Evolutionary conservation across 176 grass and related monocot species (phyloP).

Genomic region (Phyllostachys edulis): DNA sequence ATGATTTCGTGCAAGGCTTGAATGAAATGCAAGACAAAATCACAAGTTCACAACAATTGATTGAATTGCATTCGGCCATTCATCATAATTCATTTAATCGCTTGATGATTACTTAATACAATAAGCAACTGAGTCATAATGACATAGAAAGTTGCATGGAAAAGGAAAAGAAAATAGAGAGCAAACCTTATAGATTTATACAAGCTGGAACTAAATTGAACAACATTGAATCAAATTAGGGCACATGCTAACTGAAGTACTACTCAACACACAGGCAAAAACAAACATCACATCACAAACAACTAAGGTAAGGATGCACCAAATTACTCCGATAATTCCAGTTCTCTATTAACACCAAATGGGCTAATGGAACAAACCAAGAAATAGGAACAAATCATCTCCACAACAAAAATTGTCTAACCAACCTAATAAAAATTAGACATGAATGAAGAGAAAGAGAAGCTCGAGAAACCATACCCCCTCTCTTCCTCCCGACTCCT

Average conservation of each 20-base stretch:
- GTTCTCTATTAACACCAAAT: background rate
- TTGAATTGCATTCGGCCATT: no score
- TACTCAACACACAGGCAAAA: background rate
- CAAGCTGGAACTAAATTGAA: background rate
- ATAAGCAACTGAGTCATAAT: background rate
- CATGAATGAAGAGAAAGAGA: background rate
- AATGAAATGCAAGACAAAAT: no score
- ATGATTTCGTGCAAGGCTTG: no score
- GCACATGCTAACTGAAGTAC: background rate
- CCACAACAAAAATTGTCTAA: background rate
- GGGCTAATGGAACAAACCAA: background rate
- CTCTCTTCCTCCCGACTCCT: background rate
- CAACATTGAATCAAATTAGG: background rate
- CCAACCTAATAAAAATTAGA: background rate
- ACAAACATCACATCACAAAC: background rate
- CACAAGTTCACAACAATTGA: no score
- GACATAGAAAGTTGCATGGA: no score
- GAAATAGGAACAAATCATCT: background rate
- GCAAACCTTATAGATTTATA: background rate
- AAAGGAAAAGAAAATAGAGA: no score
- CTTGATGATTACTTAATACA: no score
- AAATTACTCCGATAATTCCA: background rate
- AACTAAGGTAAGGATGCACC: background rate
- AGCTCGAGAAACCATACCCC: background rate
- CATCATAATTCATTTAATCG: no score